Conservation (phyloP, 2,329 filamentous ascomycete genomes). For the Aspergillus intermedius region DNA sequence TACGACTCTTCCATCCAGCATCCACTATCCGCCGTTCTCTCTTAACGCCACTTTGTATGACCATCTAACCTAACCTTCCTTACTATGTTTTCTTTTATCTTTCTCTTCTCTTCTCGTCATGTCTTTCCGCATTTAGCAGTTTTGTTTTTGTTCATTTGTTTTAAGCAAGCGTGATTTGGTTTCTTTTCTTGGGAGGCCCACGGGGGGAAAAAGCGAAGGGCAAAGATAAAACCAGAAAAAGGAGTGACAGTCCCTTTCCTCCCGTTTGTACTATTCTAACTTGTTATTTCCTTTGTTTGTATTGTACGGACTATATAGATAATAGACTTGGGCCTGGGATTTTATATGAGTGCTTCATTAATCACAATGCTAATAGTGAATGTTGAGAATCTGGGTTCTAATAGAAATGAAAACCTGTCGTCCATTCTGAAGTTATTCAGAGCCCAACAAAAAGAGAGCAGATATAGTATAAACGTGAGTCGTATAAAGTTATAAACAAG, state of each 20-base stretch:
- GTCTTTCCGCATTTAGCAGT: slow-evolving; percentile 16
- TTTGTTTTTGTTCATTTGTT: neutral
- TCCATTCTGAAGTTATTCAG: neutral
- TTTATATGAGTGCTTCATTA: neutral
- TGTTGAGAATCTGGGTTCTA: neutral
- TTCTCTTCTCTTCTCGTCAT: slow-evolving; percentile 13
- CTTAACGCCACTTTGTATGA: slow-evolving; percentile 12
- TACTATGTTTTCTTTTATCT: slow-evolving; percentile 10
- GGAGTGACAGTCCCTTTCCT: neutral
- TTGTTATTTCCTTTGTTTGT: slow-evolving; percentile 1
- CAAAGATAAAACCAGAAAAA: too few relatives aligned
- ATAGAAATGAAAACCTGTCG: too few relatives aligned
- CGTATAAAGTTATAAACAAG: neutral
- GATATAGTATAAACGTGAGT: neutral
- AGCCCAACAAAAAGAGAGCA: neutral
- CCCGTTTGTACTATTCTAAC: slow-evolving; percentile 2
- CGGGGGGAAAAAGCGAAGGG: too few relatives aligned
- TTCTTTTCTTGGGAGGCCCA: slow-evolving; percentile 4
- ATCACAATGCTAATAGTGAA: neutral
- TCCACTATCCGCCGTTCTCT: neutral
- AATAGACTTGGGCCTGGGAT: neutral
- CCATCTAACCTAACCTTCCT: slow-evolving; percentile 5
- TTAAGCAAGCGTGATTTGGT: slow-evolving; percentile 5
- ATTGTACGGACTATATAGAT: neutral
- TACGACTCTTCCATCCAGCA: neutral